Conservation (phyloP, 805 yeast species). For the Zygosaccharomyces rouxii region DNA sequence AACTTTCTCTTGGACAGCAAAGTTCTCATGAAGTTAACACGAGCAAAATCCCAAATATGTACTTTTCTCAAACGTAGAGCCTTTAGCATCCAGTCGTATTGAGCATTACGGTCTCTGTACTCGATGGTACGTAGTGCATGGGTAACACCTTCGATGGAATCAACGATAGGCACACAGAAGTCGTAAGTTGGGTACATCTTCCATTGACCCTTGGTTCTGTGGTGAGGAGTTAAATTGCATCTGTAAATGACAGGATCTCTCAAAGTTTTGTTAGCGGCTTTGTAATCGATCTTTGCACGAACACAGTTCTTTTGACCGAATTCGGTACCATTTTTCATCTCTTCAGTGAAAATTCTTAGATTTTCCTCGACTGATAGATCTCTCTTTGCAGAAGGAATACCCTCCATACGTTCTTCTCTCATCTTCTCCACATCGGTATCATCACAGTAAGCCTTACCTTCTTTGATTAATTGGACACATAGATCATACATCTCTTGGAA, state of each 20-base stretch:
- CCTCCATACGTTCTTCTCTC: constrained; percentile 99
- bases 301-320: constrained; percentile 87
- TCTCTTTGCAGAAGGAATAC: constrained; percentile 87
- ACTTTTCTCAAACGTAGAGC: constrained; percentile 83
- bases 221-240: constrained; percentile 96
- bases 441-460: constrained; percentile 95
- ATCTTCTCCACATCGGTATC: constrained; percentile 90
- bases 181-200: constrained; percentile 98
- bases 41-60: constrained; percentile 95
- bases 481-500: constrained; percentile 86
- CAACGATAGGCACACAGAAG: constrained; percentile 97
- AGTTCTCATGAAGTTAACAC: constrained; percentile 96
- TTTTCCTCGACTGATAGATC: constrained; percentile 92
- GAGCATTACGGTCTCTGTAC: constrained; percentile 98
- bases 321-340: constrained; percentile 92
- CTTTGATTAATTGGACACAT: constrained; percentile 83
- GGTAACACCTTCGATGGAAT: constrained; percentile 93
- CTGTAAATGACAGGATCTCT: constrained; percentile 98
- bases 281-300: constrained; percentile 94
- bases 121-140: constrained; percentile 97
- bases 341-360: constrained; percentile 76
- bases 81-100: constrained; percentile 92
- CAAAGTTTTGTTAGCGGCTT: constrained; percentile 86
- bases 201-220: constrained; percentile 90
- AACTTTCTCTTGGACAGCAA: constrained; percentile 93